Conservation (phyloP, 768 basidiomycete species). For the Nidularia sp. region DNA sequence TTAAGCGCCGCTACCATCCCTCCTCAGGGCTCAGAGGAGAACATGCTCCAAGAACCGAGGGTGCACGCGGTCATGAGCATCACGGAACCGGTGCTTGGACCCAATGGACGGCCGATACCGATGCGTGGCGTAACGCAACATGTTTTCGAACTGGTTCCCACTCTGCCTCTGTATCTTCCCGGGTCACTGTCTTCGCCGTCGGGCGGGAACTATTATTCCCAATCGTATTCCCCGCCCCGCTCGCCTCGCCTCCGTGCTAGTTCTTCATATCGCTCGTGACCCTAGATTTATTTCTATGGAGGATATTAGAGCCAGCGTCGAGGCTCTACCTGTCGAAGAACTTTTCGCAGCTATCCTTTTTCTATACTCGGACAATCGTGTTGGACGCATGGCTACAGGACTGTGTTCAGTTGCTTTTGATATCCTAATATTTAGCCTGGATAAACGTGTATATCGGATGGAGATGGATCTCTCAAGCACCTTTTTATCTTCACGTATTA, state of each 20-base stretch:
- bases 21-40: constrained; percentile 42
- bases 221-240: constrained; percentile 49
- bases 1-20: constrained; percentile 61
- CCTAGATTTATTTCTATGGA: not conserved
- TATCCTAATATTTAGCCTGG: too few species aligned
- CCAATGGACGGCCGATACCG: constrained; percentile 28
- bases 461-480: too few species aligned
- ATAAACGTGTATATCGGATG: too few species aligned
- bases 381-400: too few species aligned
- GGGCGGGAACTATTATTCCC: constrained; percentile 47
- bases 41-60: constrained; percentile 71
- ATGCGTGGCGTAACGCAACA: constrained; percentile 59
- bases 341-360: too few species aligned
- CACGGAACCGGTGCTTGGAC: constrained; percentile 34
- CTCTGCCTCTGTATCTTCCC: constrained; percentile 69
- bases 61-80: constrained; percentile 85
- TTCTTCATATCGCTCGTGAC: constrained; percentile 16
- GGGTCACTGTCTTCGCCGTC: constrained; percentile 53
- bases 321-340: too few species aligned
- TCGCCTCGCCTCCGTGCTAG: constrained; percentile 42
- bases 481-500: too few species aligned
- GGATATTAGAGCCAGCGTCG: too few species aligned
- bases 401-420: too few species aligned
- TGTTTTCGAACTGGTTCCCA: constrained; percentile 77
- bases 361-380: too few species aligned